Conservation (phyloP, 2,329 filamentous ascomycete species). For the Graphilbum fragrans region DNA sequence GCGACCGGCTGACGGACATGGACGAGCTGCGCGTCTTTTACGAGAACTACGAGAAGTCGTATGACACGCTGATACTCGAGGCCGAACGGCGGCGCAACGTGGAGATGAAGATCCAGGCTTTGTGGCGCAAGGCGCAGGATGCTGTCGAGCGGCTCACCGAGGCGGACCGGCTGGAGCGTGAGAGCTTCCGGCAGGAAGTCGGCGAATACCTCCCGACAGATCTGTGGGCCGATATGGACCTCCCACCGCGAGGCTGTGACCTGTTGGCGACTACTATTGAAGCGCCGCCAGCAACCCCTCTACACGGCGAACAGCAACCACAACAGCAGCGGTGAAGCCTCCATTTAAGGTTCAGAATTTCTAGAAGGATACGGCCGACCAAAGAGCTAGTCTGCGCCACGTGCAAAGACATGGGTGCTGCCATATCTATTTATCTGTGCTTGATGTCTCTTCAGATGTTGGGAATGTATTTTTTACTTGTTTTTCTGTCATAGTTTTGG, state of each 20-base stretch:
- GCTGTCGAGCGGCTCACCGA: conserved; percentile 65
- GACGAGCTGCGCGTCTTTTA: conserved; percentile 71
- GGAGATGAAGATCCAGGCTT: conserved; percentile 59
- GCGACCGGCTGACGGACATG: conserved; percentile 61
- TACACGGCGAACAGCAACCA: not conserved
- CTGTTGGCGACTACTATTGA: conserved; percentile 14
- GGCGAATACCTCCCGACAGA: conserved; percentile 81
- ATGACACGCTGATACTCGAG: conserved; percentile 75
- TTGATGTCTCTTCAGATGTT: too few relatives aligned
- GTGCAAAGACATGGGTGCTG: not conserved
- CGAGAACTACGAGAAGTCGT: conserved; percentile 72
- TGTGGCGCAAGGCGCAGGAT: conserved; percentile 67
- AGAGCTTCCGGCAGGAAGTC: conserved; percentile 68
- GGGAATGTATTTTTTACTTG: too few relatives aligned
- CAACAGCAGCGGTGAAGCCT: not conserved
- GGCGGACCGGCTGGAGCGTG: conserved; percentile 59
- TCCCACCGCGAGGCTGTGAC: conserved; percentile 40
- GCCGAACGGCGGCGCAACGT: conserved; percentile 61
- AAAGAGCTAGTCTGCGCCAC: too few relatives aligned
- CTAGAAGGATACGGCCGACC: too few relatives aligned
- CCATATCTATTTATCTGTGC: too few relatives aligned
- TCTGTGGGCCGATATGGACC: conserved; percentile 68
- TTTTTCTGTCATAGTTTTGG: too few relatives aligned
- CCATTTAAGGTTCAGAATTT: not conserved
- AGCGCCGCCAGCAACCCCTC: not conserved